Conservation (phyloP, 2,329 filamentous ascomycete genomes). For the Calonectria ilicicola region DNA sequence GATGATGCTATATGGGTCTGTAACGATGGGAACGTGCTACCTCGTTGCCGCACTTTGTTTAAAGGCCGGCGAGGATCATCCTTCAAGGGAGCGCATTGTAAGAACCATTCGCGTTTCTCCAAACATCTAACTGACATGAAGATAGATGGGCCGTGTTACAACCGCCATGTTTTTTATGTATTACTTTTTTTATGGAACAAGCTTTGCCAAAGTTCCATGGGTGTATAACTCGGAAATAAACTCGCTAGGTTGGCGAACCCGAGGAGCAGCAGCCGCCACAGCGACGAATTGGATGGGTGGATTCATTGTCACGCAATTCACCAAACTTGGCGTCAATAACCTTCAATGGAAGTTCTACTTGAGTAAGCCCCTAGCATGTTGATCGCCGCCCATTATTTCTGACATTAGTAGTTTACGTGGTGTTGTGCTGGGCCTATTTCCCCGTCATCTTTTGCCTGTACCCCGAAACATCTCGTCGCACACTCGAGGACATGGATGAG, state of each 20-base stretch:
- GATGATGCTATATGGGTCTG: conserved; percentile 54
- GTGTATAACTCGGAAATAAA: conserved; percentile 58
- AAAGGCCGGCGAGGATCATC: conserved; percentile 46
- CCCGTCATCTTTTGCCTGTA: conserved; percentile 61
- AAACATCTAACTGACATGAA: neutral
- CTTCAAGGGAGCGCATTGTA: conserved; percentile 42
- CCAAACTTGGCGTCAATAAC: conserved; percentile 55
- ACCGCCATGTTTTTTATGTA: conserved; percentile 58
- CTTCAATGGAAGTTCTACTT: conserved; percentile 57
- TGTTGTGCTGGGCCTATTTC: conserved; percentile 50
- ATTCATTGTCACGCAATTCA: conserved; percentile 58
- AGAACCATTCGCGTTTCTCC: neutral
- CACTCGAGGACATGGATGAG: conserved; percentile 62
- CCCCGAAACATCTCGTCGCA: conserved; percentile 59
- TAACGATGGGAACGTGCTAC: conserved; percentile 50
- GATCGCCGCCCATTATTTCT: neutral
- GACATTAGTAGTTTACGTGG: conserved; percentile 42
- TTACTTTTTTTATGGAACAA: conserved; percentile 56
- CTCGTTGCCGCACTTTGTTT: conserved; percentile 52
- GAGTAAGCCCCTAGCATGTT: conserved; percentile 41
- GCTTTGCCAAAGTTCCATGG: conserved; percentile 54
- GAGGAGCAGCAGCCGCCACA: conserved; percentile 57
- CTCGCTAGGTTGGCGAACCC: conserved; percentile 54
- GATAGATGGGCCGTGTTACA: conserved; percentile 52
- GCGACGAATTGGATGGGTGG: conserved; percentile 58